A percentile compares a stretch with the other conserved stretches of the same genome.
phyloP scores from a whole-genome alignment of 2,329 filamentous ascomycete genomes.

The Dothidotthia symphoricarpi region DNA sequence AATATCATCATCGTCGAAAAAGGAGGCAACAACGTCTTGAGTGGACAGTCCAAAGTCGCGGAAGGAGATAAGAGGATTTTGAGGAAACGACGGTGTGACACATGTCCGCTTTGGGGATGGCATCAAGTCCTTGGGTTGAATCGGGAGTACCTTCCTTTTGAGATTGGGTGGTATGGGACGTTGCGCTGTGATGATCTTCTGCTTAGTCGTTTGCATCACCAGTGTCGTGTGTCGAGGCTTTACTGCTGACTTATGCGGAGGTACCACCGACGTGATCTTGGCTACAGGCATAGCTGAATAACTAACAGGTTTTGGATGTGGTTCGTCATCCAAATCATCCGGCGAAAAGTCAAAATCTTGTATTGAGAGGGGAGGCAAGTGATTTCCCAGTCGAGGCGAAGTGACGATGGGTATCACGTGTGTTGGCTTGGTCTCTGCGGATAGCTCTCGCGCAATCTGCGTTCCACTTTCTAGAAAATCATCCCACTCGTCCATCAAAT shows the following conservation, averaged over 20 bases:
- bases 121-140: neutral
- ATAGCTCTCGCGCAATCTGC: constrained; percentile 47
- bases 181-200: neutral
- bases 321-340: constrained; percentile 42
- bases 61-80: constrained; percentile 3
- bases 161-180: constrained; percentile 7
- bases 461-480: constrained; percentile 48
- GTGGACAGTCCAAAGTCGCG: constrained; percentile 26
- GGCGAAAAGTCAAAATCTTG: constrained; percentile 43
- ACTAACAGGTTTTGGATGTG: neutral
- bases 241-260: too few species aligned
- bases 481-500: constrained; percentile 30
- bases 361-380: constrained; percentile 36
- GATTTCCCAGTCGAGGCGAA: constrained; percentile 1
- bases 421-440: constrained; percentile 10
- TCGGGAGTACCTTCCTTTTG: constrained; percentile 4
- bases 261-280: too few species aligned
- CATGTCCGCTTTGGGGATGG: constrained; percentile 3
- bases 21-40: constrained; percentile 25
- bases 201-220: constrained; percentile 1
- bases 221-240: neutral
- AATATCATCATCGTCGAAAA: constrained; percentile 31
- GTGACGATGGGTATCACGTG: too few species aligned
- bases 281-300: too few species aligned
- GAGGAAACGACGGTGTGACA: neutral